These are phyloP conservation scores for Cladosporium colombiae DNA, from an alignment of 2,329 filamentous ascomycete genomes.

Conservation along the genomic window DNA sequence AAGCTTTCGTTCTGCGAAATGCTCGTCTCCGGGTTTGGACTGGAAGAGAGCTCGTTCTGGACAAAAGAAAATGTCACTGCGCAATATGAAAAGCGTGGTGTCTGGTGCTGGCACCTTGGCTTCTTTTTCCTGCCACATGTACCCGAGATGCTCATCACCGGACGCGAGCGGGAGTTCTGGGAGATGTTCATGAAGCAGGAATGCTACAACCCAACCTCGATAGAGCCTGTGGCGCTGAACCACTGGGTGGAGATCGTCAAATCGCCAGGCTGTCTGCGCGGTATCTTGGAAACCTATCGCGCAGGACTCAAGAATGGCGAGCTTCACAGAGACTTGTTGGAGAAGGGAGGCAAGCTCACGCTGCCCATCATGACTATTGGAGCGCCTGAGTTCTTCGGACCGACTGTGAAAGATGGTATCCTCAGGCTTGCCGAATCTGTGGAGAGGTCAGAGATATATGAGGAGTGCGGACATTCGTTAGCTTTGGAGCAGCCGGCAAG, in stretches of 20 bases:
- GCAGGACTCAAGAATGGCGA: slow-evolving; percentile 38
- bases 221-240: slow-evolving; percentile 37
- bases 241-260: slow-evolving; percentile 39
- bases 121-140: slow-evolving; percentile 42
- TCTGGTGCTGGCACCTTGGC: slow-evolving; percentile 41
- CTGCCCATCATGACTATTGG: slow-evolving; percentile 39
- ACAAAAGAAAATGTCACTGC: slow-evolving; percentile 36
- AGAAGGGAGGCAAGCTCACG: slow-evolving; percentile 33
- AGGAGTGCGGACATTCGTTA: slow-evolving; percentile 39
- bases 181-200: slow-evolving; percentile 44
- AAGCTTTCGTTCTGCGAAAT: slow-evolving; percentile 39
- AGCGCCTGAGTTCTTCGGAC: slow-evolving; percentile 40
- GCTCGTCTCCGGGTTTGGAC: slow-evolving; percentile 36
- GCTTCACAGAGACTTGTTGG: slow-evolving; percentile 31
- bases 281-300: slow-evolving; percentile 40
- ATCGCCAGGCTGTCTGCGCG: slow-evolving; percentile 37
- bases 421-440: slow-evolving; percentile 35
- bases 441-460: slow-evolving; percentile 36
- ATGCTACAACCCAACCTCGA: slow-evolving; percentile 41
- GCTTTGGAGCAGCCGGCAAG: slow-evolving; percentile 39
- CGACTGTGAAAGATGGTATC: slow-evolving; percentile 36
- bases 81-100: slow-evolving; percentile 37
- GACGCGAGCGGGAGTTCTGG: slow-evolving; percentile 43
- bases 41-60: slow-evolving; percentile 38
- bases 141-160: slow-evolving; percentile 43